phyloP scores from a whole-genome alignment of 257 asterid species.

The Paraleonurus japonicus region DNA sequence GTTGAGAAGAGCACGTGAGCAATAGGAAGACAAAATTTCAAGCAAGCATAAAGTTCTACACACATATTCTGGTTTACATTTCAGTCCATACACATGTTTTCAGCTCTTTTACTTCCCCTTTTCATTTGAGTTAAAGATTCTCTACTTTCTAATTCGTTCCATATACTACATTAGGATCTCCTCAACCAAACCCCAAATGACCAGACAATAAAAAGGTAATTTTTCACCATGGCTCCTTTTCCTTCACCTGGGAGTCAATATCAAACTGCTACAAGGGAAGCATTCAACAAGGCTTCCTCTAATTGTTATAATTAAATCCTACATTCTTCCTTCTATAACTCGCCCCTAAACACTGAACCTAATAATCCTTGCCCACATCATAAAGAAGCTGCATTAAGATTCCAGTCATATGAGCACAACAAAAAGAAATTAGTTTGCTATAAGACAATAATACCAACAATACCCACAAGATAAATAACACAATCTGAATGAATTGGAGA shows the following conservation, averaged over 20 bases:
- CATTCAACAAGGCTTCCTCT: background rate
- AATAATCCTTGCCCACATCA: background rate
- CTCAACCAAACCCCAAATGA: background rate
- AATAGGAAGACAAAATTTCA: background rate
- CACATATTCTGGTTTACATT: background rate
- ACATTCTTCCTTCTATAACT: background rate
- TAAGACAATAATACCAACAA: constrained; percentile 14
- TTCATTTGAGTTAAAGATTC: background rate
- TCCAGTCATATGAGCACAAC: background rate
- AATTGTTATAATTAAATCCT: constrained; percentile 2
- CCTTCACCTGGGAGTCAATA: constrained; percentile 17
- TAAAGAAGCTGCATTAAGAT: constrained; percentile 20
- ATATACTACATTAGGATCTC: background rate
- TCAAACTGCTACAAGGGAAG: constrained; percentile 9
- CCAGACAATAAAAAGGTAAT: background rate
- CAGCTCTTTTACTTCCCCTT: background rate
- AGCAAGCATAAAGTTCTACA: background rate
- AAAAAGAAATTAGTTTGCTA: background rate
- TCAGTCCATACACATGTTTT: background rate
- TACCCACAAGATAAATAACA: constrained; percentile 13
- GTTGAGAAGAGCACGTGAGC: background rate
- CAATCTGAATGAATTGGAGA: constrained; percentile 22
- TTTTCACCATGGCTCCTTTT: background rate
- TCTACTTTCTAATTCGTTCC: background rate
- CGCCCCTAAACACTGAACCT: background rate